Evolutionary conservation across 1,284 basidiomycete genomes (phyloP).

Genomic region (Meira nashicola): DNA sequence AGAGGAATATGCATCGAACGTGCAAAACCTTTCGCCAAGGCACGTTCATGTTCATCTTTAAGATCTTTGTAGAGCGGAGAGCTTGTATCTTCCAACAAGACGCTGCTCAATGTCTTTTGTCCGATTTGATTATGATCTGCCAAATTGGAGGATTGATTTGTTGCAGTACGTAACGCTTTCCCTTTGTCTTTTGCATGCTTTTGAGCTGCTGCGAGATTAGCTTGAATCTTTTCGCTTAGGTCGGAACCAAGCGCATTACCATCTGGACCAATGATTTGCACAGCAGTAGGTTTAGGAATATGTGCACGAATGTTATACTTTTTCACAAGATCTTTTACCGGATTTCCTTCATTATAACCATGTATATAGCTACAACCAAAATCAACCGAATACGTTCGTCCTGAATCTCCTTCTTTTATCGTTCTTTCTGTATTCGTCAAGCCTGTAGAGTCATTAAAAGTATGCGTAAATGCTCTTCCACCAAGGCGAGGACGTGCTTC

Average conservation of each 20-base stretch:
- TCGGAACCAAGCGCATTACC: conserved; percentile 18
- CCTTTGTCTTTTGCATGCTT: conserved; percentile 16
- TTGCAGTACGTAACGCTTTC: conserved; percentile 1
- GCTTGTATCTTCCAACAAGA: conserved; percentile 48
- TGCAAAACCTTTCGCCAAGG: conserved; percentile 52
- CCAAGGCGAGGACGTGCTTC: conserved; percentile 58
- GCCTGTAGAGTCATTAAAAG: conserved; percentile 27
- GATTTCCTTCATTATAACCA: conserved; percentile 57
- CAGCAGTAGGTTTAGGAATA: conserved; percentile 24
- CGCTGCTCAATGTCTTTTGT: conserved; percentile 42
- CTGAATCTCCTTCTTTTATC: not conserved
- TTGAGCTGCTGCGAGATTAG: conserved; percentile 29
- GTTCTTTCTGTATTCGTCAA: conserved; percentile 19
- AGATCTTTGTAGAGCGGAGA: conserved; percentile 41
- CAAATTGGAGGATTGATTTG: not conserved
- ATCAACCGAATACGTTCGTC: conserved; percentile 45
- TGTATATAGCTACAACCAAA: conserved; percentile 59
- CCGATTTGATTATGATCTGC: conserved; percentile 31
- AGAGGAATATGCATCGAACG: conserved; percentile 57
- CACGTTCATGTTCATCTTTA: conserved; percentile 63
- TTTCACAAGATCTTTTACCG: conserved; percentile 54
- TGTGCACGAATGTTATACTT: conserved; percentile 39
- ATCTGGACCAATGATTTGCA: conserved; percentile 28
- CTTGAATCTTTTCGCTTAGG: conserved; percentile 23
- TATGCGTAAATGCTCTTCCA: conserved; percentile 56